Base-by-base conservation (phyloP, 345 rosid genomes). In the Boechera retrofracta region DNA sequence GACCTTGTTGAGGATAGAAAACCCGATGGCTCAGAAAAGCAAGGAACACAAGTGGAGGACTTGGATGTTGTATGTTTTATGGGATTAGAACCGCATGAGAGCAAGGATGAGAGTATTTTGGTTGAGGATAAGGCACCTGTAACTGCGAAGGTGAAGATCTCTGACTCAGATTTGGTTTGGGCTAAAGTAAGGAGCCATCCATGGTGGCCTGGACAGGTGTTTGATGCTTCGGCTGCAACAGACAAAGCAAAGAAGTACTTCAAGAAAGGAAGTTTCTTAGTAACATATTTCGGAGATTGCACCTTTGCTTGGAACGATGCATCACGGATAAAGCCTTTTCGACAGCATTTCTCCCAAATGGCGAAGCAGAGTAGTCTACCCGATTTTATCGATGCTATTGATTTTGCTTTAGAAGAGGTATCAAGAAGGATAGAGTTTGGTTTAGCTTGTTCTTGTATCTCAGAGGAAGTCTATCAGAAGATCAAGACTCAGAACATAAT, bases 201-300 rank as follows among this genome's bases (percentile, higher is more conserved):
- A 0, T 94, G 98, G 98, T 91, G 98, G 97, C 97, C 96, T 4
- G 96, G 91, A 52, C 95, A 89, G 80, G 81, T 88, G 66, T 81
- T 87, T 82, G 89, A 87, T 67, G 61, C 70, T 77, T 84, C 86
- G 4, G 89, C 69, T 48, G 87, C 88, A 4, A 75, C 93, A n/a
- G 61, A 76, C n/a, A 77, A 81, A 80, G 95, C 96, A 1, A 82
- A 77, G 73, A 84, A 88, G 82, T 67, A 91, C 70, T 86, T 76
- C 67, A 90, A 82, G 79, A 89, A 82, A 81, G 85, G 81, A 6
- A 59, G 83, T 45, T 80, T 70, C 72, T 81, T 91, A 69, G 77
- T 94, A 29, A 90, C 88, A 2, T 90, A 88, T 75, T 89, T 89
- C 64, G 93, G 94, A 75, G 94, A 94, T 75, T 87, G 79, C 61